Percentiles rank a stretch among this genome's conserved stretches.
These are phyloP conservation scores for Chalaropsis ovoidea DNA, from an alignment of 2,329 filamentous ascomycete genomes.

Conservation along the genomic window DNA sequence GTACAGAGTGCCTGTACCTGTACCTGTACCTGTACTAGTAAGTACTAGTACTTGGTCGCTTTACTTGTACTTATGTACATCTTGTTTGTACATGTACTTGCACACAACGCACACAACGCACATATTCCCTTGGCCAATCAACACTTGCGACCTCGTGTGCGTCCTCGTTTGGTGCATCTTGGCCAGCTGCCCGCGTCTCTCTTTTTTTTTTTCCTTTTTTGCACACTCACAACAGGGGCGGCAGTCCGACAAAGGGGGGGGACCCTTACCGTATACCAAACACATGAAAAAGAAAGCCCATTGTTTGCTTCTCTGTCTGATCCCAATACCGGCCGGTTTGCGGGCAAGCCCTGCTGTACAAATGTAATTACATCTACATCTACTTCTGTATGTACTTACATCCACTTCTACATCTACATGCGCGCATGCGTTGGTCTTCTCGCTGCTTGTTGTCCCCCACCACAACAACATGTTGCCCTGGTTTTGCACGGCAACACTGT, in stretches of 20 bases:
- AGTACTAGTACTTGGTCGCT: not conserved
- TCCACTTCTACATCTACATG: not conserved
- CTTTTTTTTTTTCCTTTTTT: not conserved
- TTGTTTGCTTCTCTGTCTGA: not conserved
- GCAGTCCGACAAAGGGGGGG: no score
- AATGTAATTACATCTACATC: no score
- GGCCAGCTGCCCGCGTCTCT: not conserved
- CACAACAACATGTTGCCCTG: not conserved
- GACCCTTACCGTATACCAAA: not conserved
- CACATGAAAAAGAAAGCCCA: not conserved
- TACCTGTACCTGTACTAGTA: not conserved
- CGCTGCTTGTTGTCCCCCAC: not conserved
- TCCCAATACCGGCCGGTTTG: not conserved
- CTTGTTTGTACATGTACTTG: no score
- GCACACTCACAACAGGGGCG: no score
- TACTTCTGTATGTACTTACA: no score
- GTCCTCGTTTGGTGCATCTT: no score
- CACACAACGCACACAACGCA: not conserved
- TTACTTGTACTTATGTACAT: not conserved
- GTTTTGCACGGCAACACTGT: not conserved
- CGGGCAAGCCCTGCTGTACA: no score
- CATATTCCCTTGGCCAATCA: not conserved
- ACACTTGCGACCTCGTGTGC: no score
- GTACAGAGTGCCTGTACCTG: not conserved
- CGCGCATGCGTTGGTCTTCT: constrained; percentile 2